phyloP scores from a whole-genome alignment of 305 asterid species.

The Striga hermonthica region DNA sequence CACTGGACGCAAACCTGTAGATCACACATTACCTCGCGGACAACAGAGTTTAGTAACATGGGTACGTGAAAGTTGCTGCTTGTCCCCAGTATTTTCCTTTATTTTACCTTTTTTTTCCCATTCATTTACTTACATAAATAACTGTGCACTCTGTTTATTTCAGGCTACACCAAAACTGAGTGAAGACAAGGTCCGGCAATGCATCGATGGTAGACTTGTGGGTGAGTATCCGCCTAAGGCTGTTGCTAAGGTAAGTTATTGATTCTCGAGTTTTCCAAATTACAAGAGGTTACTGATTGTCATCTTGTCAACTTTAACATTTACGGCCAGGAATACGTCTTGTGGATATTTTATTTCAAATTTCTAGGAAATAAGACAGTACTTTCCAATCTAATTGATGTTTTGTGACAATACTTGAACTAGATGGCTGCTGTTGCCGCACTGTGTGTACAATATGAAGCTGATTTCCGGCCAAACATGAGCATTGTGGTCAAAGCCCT shows the following conservation, averaged over 20 bases:
- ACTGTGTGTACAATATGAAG: conserved; percentile 48
- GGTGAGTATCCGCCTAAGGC: conserved; percentile 57
- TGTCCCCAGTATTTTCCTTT: not conserved
- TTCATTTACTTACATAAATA: not conserved
- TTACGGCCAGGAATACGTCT: not conserved
- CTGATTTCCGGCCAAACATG: conserved; percentile 49
- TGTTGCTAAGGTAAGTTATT: conserved; percentile 47
- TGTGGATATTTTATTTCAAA: not conserved
- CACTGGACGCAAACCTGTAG: conserved; percentile 58
- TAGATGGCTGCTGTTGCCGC: conserved; percentile 58
- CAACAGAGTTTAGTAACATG: conserved; percentile 62
- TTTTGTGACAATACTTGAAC: not conserved
- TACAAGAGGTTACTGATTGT: not conserved
- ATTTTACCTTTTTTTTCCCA: not conserved
- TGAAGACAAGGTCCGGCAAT: conserved; percentile 57
- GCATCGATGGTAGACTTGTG: conserved; percentile 44
- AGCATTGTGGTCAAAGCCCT: conserved; percentile 51
- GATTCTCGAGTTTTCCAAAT: not conserved
- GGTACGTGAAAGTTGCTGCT: conserved; percentile 30
- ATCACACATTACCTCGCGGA: conserved; percentile 59
- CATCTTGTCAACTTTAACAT: not conserved
- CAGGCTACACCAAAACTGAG: conserved; percentile 58
- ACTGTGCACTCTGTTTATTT: conserved; percentile 5
- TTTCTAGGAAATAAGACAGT: not conserved
- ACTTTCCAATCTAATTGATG: not conserved